These are phyloP conservation scores for Lophium mytilinum DNA, from an alignment of 495 filamentous ascomycete genomes.

Conservation along the genomic window DNA sequence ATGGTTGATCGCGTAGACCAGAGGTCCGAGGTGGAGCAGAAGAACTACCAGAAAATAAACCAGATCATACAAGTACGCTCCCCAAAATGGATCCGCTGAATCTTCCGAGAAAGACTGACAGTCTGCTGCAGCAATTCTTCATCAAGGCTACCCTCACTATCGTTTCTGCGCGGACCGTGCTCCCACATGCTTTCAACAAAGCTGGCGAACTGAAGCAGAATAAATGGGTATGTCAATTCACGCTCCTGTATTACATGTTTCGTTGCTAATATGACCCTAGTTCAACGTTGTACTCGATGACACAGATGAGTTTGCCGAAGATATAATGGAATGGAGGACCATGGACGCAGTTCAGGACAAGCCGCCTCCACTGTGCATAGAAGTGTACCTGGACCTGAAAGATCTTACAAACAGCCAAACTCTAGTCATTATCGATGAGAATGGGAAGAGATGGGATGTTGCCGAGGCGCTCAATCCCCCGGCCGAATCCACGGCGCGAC, in stretches of 20 bases:
- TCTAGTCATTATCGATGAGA: constrained; percentile 75
- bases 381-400: constrained; percentile 78
- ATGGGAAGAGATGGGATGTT: constrained; percentile 89
- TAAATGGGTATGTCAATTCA: constrained; percentile 72
- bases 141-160: constrained; percentile 83
- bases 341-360: constrained; percentile 67
- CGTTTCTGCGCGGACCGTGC: constrained; percentile 64
- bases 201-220: constrained; percentile 63
- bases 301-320: constrained; percentile 73
- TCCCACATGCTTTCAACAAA: constrained; percentile 54
- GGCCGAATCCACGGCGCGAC: constrained; percentile 33
- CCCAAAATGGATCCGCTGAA: background rate
- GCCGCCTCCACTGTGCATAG: constrained; percentile 81
- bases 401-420: constrained; percentile 77
- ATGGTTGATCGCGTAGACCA: constrained; percentile 20
- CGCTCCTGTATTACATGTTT: background rate
- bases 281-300: constrained; percentile 94
- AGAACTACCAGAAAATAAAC: constrained; percentile 53
- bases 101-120: constrained; percentile 12
- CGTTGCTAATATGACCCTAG: constrained; percentile 39
- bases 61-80: constrained; percentile 77
- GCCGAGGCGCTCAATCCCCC: constrained; percentile 67
- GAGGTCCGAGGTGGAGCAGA: constrained; percentile 15
- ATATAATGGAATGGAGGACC: constrained; percentile 68
- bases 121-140: constrained; percentile 66